Base-by-base conservation (phyloP, 768 basidiomycete species). In the Boletus barrowsii region DNA sequence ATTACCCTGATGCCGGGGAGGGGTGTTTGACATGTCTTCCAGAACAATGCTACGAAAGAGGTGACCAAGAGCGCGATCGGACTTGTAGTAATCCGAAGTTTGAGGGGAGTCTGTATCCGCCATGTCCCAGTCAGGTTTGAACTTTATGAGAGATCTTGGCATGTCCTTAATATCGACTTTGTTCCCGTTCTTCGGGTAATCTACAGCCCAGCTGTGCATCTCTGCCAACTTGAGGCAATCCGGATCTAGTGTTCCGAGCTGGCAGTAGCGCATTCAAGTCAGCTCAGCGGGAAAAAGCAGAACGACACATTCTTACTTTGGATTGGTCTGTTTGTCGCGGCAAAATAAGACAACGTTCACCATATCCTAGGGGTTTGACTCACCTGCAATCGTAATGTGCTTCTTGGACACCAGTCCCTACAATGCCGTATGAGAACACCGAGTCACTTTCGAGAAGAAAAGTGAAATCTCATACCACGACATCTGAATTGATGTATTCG, bases 401-500 rank as follows among this genome's bases (percentile, higher is more conserved):
- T 83, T 76, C 57, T 82, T 81, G 1, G 88, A 83, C 17, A 91
- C 59, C 10, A 92, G 72, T 10, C 89, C 88, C 88, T 89, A 54
- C 9, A 42, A 51, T 24, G 53, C 17, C 51, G 30, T 32, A 15
- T 68, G 50, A 61, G n/a, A n/a, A n/a, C n/a, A n/a, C 35, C 20
- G 15, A 35, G 15, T 1, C n/a, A 8, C 20, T 9, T 47, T 37
- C 2, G 7, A 24, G 15, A 22, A 36, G 13, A 47, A 18, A 32
- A 33, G 4, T 2, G 8, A 17, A 20, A 8, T 39, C 3, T 63
- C 78, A 18, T 69, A 90, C 88, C 78, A 90, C 69, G 41, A 90
- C 80, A 62, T 93, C 89, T 0, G 89, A 90, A 57, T 88, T 79
- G 65, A 93, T 90, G 51, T 92, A 93, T 60, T 93, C 84, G 14